Conservation (phyloP, 805 yeast species). For the Maudiozyma barnettii region DNA sequence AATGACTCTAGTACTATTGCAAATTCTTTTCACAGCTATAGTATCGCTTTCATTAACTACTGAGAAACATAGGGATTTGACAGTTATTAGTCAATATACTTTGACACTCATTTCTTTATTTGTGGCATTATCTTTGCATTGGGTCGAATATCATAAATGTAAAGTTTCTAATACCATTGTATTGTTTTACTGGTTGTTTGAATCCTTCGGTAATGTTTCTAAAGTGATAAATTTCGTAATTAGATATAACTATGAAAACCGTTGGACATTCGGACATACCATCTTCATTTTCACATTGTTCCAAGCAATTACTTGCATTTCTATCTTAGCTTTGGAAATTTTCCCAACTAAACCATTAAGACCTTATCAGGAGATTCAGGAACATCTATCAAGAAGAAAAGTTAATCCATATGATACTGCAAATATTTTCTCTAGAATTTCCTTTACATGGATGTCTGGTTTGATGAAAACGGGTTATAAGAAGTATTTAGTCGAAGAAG, state of each 20-base stretch:
- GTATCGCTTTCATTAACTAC: constrained; percentile 16
- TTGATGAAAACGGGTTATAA: constrained; percentile 71
- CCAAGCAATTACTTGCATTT: constrained; percentile 24
- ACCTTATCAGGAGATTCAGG: constrained; percentile 35
- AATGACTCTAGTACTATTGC: constrained; percentile 26
- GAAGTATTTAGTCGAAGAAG: constrained; percentile 43
- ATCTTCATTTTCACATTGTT: constrained; percentile 28
- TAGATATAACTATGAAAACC: constrained; percentile 27
- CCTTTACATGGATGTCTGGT: constrained; percentile 87
- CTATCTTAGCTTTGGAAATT: constrained; percentile 31
- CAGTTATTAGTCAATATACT: constrained; percentile 16
- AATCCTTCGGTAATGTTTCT: constrained; percentile 38
- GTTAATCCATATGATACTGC: constrained; percentile 34
- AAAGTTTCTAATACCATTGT: constrained; percentile 58
- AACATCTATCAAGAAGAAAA: constrained; percentile 23
- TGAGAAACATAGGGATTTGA: constrained; percentile 12
- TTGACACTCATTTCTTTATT: constrained; percentile 32
- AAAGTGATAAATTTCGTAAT: constrained; percentile 34
- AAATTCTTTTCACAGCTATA: constrained; percentile 24
- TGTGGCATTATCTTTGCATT: constrained; percentile 51
- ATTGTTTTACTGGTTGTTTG: constrained; percentile 67
- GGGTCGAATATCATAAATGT: constrained; percentile 60
- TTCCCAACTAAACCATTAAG: constrained; percentile 32
- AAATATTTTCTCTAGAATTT: constrained; percentile 63
- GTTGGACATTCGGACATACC: constrained; percentile 20